Evolutionary conservation across 2,329 filamentous ascomycete genomes (phyloP).

Genomic region (Dichotomopilus funicola): DNA sequence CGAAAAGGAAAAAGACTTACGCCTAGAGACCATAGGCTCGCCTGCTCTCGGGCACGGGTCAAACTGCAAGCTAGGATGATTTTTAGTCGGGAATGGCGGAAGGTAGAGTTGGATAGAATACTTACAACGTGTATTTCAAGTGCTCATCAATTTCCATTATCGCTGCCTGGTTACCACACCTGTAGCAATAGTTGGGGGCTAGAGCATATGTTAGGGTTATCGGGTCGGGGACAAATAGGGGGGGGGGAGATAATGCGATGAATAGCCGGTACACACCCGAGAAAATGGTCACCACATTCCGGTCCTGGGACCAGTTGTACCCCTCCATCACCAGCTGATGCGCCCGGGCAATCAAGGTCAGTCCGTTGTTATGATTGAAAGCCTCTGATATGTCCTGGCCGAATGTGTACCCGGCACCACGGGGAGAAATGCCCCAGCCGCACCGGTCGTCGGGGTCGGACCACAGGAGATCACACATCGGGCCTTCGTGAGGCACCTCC

Average conservation of each 20-base stretch:
- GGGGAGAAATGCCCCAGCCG: constrained; percentile 91
- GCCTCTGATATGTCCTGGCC: constrained; percentile 97
- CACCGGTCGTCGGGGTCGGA: constrained; percentile 95
- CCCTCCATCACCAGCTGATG: constrained; percentile 99
- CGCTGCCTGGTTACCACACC: constrained; percentile 98
- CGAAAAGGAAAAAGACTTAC: constrained; percentile 38
- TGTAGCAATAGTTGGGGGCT: constrained; percentile 95
- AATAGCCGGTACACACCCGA: constrained; percentile 55
- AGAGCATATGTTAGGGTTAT: constrained; percentile 1
- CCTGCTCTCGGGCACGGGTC: constrained; percentile 95
- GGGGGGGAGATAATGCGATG: not conserved
- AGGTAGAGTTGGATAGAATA: constrained; percentile 24
- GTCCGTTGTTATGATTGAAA: constrained; percentile 97
- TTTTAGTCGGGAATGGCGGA: constrained; percentile 3
- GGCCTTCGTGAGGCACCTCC: constrained; percentile 95
- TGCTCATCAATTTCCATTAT: constrained; percentile 99
- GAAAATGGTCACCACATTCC: constrained; percentile 98
- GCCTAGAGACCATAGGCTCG: constrained; percentile 97
- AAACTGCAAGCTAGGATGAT: constrained; percentile 79
- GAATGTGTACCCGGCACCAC: constrained; percentile 91
- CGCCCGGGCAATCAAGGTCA: constrained; percentile 90
- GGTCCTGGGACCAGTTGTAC: constrained; percentile 98
- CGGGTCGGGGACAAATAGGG: constrained; percentile 24
- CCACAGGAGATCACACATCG: constrained; percentile 97
- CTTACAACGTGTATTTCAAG: constrained; percentile 98